Evolutionary conservation across 2,329 filamentous ascomycete species (phyloP).

Genomic region (Sporothrix mexicana): DNA sequence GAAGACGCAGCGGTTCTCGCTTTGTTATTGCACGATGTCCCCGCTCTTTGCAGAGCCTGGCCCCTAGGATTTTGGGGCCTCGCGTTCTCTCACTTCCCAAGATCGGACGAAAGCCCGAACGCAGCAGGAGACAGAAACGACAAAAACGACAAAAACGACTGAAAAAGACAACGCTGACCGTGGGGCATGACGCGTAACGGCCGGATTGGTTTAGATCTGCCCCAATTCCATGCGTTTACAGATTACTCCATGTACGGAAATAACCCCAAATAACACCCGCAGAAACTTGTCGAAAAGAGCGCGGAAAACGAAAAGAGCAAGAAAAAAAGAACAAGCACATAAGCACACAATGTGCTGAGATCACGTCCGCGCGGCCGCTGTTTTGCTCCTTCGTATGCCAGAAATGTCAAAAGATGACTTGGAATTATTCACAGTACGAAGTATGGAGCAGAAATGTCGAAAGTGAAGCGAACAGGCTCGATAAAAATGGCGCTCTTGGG

Average conservation of each 20-base stretch:
- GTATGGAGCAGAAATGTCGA: neutral
- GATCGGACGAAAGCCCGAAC: neutral
- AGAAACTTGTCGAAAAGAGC: neutral
- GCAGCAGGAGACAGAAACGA: neutral
- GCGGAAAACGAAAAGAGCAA: neutral
- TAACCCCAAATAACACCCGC: neutral
- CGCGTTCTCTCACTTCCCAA: neutral
- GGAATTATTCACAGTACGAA: too few relatives aligned
- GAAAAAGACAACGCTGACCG: neutral
- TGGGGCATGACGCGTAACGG: neutral
- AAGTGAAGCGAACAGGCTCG: neutral
- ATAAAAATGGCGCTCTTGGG: neutral
- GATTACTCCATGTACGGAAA: neutral
- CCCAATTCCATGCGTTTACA: neutral
- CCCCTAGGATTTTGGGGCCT: neutral
- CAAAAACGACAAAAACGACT: neutral
- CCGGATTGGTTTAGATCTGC: neutral
- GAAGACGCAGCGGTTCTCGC: neutral
- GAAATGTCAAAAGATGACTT: neutral
- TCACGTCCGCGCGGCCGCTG: constrained; percentile 6
- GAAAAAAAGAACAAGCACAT: neutral
- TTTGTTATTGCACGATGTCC: neutral
- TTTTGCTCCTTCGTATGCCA: neutral
- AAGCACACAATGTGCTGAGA: neutral
- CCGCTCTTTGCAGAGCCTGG: neutral